phyloP scores from a whole-genome alignment of 768 basidiomycete genomes.

The Amanita rimosa region DNA sequence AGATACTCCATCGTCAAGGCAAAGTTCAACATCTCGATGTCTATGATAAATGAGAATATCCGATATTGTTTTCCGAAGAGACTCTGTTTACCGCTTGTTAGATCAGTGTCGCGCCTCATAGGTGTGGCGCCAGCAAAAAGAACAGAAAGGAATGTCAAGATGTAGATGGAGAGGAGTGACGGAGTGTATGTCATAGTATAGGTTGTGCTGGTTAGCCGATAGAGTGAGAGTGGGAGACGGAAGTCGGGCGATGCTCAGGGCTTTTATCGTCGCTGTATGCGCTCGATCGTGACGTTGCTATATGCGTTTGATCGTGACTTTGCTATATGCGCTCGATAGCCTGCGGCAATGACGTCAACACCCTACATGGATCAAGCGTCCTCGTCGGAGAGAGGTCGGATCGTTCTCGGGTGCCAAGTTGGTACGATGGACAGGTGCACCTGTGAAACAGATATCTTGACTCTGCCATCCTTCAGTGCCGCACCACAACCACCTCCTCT shows the following conservation, averaged over 20 bases:
- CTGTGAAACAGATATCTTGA: too few relatives aligned
- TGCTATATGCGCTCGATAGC: background rate
- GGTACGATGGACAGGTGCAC: too few relatives aligned
- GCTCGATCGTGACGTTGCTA: background rate
- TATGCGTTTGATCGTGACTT: background rate
- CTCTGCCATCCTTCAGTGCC: too few relatives aligned
- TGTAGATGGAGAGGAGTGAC: background rate
- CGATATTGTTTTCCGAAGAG: background rate
- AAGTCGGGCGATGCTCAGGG: too few relatives aligned
- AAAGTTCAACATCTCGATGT: constrained; percentile 29
- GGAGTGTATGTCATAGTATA: background rate
- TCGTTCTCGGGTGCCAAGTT: too few relatives aligned
- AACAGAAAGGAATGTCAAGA: background rate
- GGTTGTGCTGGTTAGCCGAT: background rate
- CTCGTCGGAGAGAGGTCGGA: too few relatives aligned
- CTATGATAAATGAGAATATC: constrained; percentile 8
- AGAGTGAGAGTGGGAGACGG: background rate
- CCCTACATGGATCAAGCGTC: too few relatives aligned
- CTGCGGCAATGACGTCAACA: background rate
- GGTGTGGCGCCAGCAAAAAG: background rate
- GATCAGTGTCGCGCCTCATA: background rate
- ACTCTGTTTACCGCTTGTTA: background rate
- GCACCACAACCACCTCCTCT: too few relatives aligned
- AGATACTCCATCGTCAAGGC: constrained; percentile 39
- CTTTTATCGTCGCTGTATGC: background rate